These are phyloP conservation scores for Podaxis pistillaris DNA, from an alignment of 768 basidiomycete species.

Conservation along the genomic window DNA sequence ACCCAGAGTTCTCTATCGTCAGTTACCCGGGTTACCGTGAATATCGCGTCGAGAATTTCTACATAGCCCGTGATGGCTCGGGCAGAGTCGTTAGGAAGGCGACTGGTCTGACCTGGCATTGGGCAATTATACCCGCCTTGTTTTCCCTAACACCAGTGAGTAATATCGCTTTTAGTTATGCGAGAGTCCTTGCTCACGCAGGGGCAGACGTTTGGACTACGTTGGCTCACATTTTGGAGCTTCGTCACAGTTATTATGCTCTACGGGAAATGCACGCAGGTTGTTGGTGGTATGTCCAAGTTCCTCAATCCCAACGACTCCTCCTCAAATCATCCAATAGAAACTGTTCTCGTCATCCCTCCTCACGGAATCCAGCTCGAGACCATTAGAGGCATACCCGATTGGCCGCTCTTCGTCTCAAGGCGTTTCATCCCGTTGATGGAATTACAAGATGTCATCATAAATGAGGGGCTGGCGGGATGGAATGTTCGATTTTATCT, in stretches of 20 bases:
- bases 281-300: conserved; percentile 20
- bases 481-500: conserved; percentile 77
- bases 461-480: conserved; percentile 70
- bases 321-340: conserved; percentile 31
- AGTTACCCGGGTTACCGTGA: conserved; percentile 50
- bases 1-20: conserved; percentile 53
- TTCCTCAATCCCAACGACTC: not conserved
- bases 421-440: conserved; percentile 61
- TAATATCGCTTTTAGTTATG: not conserved
- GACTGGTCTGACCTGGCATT: conserved; percentile 29
- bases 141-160: conserved; percentile 3
- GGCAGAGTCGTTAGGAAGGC: conserved; percentile 34
- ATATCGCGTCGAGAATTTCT: conserved; percentile 59
- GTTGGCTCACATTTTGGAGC: conserved; percentile 1
- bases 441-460: conserved; percentile 56
- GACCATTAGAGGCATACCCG: conserved; percentile 58
- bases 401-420: conserved; percentile 30
- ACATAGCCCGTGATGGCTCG: conserved; percentile 21
- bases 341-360: conserved; percentile 68
- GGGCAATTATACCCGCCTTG: conserved; percentile 13
- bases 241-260: not conserved
- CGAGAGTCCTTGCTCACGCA: not conserved
- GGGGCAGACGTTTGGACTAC: not conserved
- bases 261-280: conserved; percentile 11
- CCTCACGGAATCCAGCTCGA: conserved; percentile 75